Conservation (phyloP, 2,329 filamentous ascomycete genomes). For the Nakataea oryzae region DNA sequence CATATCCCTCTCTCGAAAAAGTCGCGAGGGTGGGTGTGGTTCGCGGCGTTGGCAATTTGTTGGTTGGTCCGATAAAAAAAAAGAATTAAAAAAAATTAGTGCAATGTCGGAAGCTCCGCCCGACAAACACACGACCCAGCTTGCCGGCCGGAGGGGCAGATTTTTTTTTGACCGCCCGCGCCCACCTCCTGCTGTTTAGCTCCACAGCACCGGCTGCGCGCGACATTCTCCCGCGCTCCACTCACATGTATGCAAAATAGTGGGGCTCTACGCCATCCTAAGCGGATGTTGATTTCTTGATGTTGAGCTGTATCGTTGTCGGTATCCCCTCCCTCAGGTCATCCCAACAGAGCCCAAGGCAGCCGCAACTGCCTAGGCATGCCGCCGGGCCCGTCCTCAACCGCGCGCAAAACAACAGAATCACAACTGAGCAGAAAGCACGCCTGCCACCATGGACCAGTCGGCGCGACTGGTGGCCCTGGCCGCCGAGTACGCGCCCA, state of each 20-base stretch:
- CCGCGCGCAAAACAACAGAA: neutral
- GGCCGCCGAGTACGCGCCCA: slow-evolving; percentile 48
- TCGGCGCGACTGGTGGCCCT: slow-evolving; percentile 36
- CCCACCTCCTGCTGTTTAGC: neutral
- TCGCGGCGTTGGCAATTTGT: neutral
- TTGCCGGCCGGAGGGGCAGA: neutral
- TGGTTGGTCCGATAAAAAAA: neutral
- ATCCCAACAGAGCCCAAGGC: too few species aligned
- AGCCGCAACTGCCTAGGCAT: too few species aligned
- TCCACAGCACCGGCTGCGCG: neutral
- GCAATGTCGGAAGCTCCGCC: neutral
- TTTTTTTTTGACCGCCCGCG: neutral
- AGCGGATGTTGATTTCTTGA: too few species aligned
- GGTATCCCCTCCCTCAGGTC: too few species aligned
- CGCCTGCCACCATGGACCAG: neutral
- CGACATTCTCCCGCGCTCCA: neutral
- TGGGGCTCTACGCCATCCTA: too few species aligned
- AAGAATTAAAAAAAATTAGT: too few species aligned
- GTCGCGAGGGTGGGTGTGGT: neutral
- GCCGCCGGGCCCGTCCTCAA: too few species aligned
- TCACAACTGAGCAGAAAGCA: neutral
- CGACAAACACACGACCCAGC: neutral
- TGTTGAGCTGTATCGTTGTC: too few species aligned
- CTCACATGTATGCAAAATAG: too few species aligned
- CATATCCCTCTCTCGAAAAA: slow-evolving; percentile 7